Conservation (phyloP, 2,329 filamentous ascomycete species). For the Botrytis sinoallii region DNA sequence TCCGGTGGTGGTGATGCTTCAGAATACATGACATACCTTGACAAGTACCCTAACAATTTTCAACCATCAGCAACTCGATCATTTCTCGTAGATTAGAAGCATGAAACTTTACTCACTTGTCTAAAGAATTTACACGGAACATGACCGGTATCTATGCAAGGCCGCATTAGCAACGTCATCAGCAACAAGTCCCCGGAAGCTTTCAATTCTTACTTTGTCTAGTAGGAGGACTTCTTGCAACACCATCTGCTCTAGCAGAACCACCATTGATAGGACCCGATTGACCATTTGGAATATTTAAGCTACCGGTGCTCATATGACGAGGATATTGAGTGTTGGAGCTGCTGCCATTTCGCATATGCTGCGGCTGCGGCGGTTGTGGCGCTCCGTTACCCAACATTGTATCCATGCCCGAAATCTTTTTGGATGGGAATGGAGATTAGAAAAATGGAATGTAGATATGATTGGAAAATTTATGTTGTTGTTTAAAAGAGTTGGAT, state of each 20-base stretch:
- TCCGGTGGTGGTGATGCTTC: neutral
- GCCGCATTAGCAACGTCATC: slow-evolving; percentile 10
- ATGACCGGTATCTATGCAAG: slow-evolving; percentile 19
- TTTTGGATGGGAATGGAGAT: neutral
- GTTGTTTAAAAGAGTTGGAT: neutral
- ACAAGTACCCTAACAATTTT: slow-evolving; percentile 18
- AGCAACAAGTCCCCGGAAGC: neutral
- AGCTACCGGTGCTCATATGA: slow-evolving; percentile 19
- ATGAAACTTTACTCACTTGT: slow-evolving; percentile 13
- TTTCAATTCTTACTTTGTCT: slow-evolving; percentile 20
- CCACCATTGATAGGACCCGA: neutral
- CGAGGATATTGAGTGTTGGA: slow-evolving; percentile 20
- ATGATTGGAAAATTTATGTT: slow-evolving; percentile 2
- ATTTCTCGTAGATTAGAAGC: neutral
- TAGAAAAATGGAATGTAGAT: neutral
- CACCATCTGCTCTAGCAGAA: slow-evolving; percentile 13
- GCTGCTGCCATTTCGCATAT: slow-evolving; percentile 18
- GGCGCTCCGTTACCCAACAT: slow-evolving; percentile 18
- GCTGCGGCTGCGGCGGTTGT: slow-evolving; percentile 17
- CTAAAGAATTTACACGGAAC: slow-evolving; percentile 22
- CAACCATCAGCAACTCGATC: neutral
- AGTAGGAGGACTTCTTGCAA: slow-evolving; percentile 18
- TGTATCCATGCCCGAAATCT: slow-evolving; percentile 11
- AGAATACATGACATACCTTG: slow-evolving; percentile 13
- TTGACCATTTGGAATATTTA: slow-evolving; percentile 20